Evolutionary conservation across 2,329 filamentous ascomycete species (phyloP).

Genomic region (Phaeoacremonium minimum): DNA sequence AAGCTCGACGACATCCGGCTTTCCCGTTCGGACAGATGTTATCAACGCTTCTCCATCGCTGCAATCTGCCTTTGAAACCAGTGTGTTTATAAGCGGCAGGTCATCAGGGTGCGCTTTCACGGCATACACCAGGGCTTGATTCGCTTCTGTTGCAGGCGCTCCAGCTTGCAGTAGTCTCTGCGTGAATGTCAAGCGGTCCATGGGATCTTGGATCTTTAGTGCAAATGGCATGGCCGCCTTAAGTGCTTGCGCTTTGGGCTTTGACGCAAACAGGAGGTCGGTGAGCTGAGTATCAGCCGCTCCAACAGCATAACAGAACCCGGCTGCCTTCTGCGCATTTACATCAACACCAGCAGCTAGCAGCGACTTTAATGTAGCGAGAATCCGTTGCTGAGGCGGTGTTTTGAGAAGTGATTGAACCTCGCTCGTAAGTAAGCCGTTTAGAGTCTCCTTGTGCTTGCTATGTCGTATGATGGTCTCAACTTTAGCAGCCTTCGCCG

Average conservation of each 20-base stretch:
- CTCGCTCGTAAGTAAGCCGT: slow-evolving; percentile 44
- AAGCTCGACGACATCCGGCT: slow-evolving; percentile 38
- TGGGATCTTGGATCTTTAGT: slow-evolving; percentile 43
- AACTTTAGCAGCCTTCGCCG: slow-evolving; percentile 45
- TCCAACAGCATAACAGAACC: slow-evolving; percentile 46
- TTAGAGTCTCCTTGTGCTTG: slow-evolving; percentile 36
- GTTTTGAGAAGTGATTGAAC: slow-evolving; percentile 38
- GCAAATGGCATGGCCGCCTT: slow-evolving; percentile 47
- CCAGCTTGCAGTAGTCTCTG: slow-evolving; percentile 46
- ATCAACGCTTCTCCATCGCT: slow-evolving; percentile 44
- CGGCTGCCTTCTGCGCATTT: slow-evolving; percentile 46
- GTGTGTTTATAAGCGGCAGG: slow-evolving; percentile 37
- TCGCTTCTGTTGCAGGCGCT: slow-evolving; percentile 41
- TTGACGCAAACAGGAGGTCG: slow-evolving; percentile 40
- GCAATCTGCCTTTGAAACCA: slow-evolving; percentile 42
- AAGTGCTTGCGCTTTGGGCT: slow-evolving; percentile 37
- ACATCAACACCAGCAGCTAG: slow-evolving; percentile 48
- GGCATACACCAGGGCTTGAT: slow-evolving; percentile 46
- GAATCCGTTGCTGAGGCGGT: slow-evolving; percentile 28
- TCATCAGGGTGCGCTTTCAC: slow-evolving; percentile 44
- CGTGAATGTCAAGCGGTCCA: slow-evolving; percentile 46
- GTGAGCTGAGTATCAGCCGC: slow-evolving; percentile 38
- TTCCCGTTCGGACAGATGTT: slow-evolving; percentile 39
- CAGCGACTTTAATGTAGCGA: slow-evolving; percentile 40
- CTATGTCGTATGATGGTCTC: slow-evolving; percentile 38